Percentiles rank a stretch among this genome's conserved stretches.
Conservation (phyloP, 2,329 filamentous ascomycete species). For the Alternaria longipes region DNA sequence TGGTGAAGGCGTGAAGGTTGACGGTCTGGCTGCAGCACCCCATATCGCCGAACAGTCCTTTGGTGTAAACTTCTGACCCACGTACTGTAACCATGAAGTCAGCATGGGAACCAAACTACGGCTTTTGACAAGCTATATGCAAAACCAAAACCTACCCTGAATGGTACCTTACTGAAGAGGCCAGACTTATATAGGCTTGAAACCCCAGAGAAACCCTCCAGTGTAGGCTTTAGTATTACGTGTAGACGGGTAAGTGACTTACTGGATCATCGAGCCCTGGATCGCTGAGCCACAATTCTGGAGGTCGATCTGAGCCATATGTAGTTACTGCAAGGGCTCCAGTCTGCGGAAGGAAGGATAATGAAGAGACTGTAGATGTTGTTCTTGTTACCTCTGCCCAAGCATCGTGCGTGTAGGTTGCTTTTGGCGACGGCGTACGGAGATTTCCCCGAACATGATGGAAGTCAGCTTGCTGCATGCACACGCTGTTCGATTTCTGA, state of each 20-base stretch:
- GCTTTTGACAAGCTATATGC: background rate
- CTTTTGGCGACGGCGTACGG: conserved; percentile 7
- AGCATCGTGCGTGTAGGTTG: conserved; percentile 27
- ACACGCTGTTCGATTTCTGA: conserved; percentile 35
- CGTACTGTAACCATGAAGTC: conserved; percentile 11
- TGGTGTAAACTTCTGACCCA: conserved; percentile 42
- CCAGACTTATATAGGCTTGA: background rate
- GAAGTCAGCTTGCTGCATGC: conserved; percentile 21
- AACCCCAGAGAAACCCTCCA: background rate
- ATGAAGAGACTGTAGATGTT: conserved; percentile 43
- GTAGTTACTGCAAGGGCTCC: conserved; percentile 44
- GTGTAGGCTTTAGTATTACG: background rate
- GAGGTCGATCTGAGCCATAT: conserved; percentile 39
- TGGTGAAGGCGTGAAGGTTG: conserved; percentile 20
- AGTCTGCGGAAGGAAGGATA: conserved; percentile 39
- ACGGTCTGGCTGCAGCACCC: conserved; percentile 36
- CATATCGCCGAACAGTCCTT: conserved; percentile 39
- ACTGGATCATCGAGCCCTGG: conserved; percentile 35
- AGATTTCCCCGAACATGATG: conserved; percentile 1
- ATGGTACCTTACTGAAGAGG: background rate
- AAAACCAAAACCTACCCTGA: background rate
- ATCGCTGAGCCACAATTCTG: conserved; percentile 39
- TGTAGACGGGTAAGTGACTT: background rate
- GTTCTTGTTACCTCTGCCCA: conserved; percentile 36
- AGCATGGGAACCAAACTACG: background rate